Evolutionary conservation across 1,284 basidiomycete species (phyloP).

Genomic region (Ganoderma meredithae): DNA sequence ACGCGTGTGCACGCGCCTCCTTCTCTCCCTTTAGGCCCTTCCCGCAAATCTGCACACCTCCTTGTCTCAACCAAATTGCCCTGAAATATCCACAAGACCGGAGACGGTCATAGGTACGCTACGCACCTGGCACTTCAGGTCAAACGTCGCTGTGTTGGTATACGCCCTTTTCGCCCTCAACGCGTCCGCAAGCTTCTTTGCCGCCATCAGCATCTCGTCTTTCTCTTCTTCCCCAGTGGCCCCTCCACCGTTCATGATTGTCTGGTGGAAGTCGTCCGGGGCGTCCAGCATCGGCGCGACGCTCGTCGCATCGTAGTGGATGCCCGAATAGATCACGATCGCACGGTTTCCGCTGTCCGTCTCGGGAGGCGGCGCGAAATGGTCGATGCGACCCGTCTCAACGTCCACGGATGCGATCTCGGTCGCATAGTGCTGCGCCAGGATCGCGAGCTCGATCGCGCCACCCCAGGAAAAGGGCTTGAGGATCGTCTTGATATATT

Average conservation of each 20-base stretch:
- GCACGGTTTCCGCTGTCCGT: constrained; percentile 50
- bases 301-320: constrained; percentile 92
- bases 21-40: constrained; percentile 91
- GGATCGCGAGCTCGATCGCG: constrained; percentile 88
- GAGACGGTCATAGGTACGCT: neutral
- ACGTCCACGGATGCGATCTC: constrained; percentile 94
- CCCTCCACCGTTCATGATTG: constrained; percentile 73
- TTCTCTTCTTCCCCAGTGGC: constrained; percentile 50
- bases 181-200: constrained; percentile 73
- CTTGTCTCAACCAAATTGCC: neutral
- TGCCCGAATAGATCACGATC: constrained; percentile 89
- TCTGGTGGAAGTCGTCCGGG: constrained; percentile 88
- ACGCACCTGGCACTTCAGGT: constrained; percentile 81
- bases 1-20: constrained; percentile 87
- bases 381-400: constrained; percentile 89
- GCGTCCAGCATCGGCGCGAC: constrained; percentile 80
- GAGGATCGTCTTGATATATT: constrained; percentile 84
- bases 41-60: constrained; percentile 63
- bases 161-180: constrained; percentile 81
- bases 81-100: neutral
- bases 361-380: constrained; percentile 67
- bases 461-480: constrained; percentile 90
- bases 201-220: constrained; percentile 72
- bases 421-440: constrained; percentile 80
- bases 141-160: constrained; percentile 92